Evolutionary conservation across 768 basidiomycete genomes (phyloP).

Genomic region (Lyophyllum semitale): DNA sequence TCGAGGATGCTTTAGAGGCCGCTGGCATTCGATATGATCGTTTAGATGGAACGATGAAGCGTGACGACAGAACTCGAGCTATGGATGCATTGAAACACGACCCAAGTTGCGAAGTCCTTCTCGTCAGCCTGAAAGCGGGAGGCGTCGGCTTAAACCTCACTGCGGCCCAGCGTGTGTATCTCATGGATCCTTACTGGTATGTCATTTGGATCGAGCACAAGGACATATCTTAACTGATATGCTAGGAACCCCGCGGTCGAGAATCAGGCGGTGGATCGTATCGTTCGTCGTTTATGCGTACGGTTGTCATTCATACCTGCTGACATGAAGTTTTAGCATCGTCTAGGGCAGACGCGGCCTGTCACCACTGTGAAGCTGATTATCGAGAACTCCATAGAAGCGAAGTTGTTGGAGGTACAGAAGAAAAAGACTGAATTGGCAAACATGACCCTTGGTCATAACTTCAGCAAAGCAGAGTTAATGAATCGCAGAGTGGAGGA

Average conservation of each 20-base stretch:
- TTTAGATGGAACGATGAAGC: conserved; percentile 97
- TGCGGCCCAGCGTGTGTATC: conserved; percentile 88
- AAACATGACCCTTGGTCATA: conserved; percentile 89
- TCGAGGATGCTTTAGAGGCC: conserved; percentile 86
- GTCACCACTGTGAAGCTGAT: conserved; percentile 93
- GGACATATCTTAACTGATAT: conserved; percentile 1
- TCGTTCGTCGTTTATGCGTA: conserved; percentile 54
- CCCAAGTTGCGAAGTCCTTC: conserved; percentile 87
- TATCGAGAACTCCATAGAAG: conserved; percentile 94
- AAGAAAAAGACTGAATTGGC: conserved; percentile 93
- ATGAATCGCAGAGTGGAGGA: conserved; percentile 88
- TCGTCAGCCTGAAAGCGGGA: conserved; percentile 95
- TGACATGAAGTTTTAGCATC: conserved; percentile 60
- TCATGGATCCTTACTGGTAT: conserved; percentile 97
- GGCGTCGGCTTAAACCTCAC: conserved; percentile 97
- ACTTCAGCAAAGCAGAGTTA: conserved; percentile 86
- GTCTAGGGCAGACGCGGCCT: conserved; percentile 90
- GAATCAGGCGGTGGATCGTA: conserved; percentile 97
- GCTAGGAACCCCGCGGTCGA: conserved; percentile 94
- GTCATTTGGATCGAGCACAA: conserved; percentile 11
- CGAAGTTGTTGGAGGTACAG: conserved; percentile 89
- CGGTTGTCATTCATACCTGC: not conserved
- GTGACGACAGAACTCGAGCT: conserved; percentile 87
- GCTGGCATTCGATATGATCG: conserved; percentile 87
- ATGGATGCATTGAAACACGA: conserved; percentile 94